phyloP scores from a whole-genome alignment of 2,329 filamentous ascomycete genomes.

The Epichloe glyceriae region DNA sequence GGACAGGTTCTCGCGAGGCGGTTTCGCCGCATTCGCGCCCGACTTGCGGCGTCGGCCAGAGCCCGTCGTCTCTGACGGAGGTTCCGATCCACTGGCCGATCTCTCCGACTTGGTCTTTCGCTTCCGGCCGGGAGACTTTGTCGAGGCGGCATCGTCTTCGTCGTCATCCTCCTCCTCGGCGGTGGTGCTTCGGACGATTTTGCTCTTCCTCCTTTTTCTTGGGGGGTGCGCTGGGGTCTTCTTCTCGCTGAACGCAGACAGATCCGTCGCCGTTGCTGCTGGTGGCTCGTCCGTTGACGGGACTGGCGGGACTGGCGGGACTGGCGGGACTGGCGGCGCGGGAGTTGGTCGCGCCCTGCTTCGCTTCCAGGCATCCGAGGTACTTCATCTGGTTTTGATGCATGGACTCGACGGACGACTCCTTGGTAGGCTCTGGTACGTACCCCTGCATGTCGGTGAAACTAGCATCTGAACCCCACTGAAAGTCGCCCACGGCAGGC shows the following conservation, averaged over 20 bases:
- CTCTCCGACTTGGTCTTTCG: conserved; percentile 35
- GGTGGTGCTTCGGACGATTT: conserved; percentile 27
- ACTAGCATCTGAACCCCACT: conserved; percentile 56
- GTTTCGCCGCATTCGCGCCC: conserved; percentile 27
- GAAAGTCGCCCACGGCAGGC: conserved; percentile 33
- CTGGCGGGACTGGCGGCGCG: conserved; percentile 35
- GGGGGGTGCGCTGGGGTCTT: conserved; percentile 28
- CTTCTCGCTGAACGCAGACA: conserved; percentile 17
- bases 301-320: conserved; percentile 25
- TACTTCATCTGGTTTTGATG: conserved; percentile 41
- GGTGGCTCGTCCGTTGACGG: conserved; percentile 18
- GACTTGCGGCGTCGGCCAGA: conserved; percentile 40
- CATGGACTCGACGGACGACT: conserved; percentile 45
- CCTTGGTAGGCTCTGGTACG: conserved; percentile 40
- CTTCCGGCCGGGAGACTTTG: conserved; percentile 26
- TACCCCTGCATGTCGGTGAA: conserved; percentile 49
- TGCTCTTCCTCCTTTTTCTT: conserved; percentile 43
- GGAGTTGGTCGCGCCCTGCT: conserved; percentile 45
- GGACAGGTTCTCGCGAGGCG: conserved; percentile 55
- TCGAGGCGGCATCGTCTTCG: conserved; percentile 23
- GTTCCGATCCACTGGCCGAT: conserved; percentile 14
- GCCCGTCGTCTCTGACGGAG: conserved; percentile 20
- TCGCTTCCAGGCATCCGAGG: conserved; percentile 43
- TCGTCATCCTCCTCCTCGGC: conserved; percentile 21
- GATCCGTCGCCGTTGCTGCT: conserved; percentile 9